Percentiles rank a stretch among this genome's conserved stretches.
These are phyloP conservation scores for Fomes fomentarius DNA, from an alignment of 1,284 basidiomycete species.

Conservation along the genomic window DNA sequence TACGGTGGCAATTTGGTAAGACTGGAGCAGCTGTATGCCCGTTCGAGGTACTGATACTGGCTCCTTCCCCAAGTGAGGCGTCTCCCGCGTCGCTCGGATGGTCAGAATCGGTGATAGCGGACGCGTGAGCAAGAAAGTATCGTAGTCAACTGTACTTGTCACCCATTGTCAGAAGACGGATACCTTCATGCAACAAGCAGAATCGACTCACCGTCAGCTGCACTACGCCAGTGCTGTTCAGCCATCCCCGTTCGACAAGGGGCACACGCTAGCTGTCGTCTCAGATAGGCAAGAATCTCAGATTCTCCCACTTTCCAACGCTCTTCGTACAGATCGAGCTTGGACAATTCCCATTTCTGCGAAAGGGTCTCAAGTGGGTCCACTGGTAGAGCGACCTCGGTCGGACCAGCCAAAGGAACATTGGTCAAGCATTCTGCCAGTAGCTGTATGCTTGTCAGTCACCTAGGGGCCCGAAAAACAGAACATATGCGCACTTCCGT, in stretches of 20 bases:
- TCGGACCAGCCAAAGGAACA: conserved; percentile 52
- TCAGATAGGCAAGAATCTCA: conserved; percentile 43
- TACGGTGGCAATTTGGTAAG: background rate
- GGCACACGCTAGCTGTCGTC: conserved; percentile 30
- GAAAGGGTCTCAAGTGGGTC: conserved; percentile 53
- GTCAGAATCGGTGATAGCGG: conserved; percentile 47
- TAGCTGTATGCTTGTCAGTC: conserved; percentile 36
- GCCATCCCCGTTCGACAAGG: conserved; percentile 4
- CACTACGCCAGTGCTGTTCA: conserved; percentile 38
- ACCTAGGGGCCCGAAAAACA: background rate
- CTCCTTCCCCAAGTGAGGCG: conserved; percentile 35
- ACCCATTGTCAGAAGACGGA: background rate
- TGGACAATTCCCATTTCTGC: conserved; percentile 28
- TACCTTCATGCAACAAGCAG: background rate
- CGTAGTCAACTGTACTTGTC: conserved; percentile 26
- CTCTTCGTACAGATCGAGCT: conserved; percentile 48
- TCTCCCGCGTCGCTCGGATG: conserved; percentile 39
- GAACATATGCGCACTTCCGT: conserved; percentile 41
- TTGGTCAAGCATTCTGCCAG: conserved; percentile 43
- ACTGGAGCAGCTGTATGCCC: conserved; percentile 8
- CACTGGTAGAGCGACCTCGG: conserved; percentile 48
- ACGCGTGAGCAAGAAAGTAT: conserved; percentile 28
- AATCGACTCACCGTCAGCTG: conserved; percentile 27
- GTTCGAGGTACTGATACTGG: conserved; percentile 8
- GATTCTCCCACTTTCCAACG: conserved; percentile 38